phyloP scores from a whole-genome alignment of 192 early-diverging fungal species.

The Ambispora gerdemannii region DNA sequence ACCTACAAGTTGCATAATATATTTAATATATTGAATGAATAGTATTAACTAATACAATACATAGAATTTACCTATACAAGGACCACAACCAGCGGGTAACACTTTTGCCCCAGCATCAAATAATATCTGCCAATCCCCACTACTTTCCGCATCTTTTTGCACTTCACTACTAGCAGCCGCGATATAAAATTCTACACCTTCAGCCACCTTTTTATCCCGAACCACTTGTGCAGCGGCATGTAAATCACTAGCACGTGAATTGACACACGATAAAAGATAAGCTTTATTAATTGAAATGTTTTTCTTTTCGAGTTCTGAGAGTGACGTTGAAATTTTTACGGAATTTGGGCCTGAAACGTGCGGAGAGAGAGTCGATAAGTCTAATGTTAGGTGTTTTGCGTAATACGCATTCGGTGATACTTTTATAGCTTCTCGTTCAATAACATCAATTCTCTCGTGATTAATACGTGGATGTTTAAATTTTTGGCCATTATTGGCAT shows the following conservation, averaged over 20 bases:
- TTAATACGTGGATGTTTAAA: slow-evolving; percentile 61
- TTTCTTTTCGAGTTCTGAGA: slow-evolving; percentile 67
- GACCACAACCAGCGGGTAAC: slow-evolving; percentile 95
- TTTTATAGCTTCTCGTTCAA: slow-evolving; percentile 43
- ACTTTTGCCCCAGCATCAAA: slow-evolving; percentile 84
- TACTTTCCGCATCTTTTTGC: slow-evolving; percentile 75
- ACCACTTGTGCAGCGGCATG: slow-evolving; percentile 82
- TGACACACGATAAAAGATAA: slow-evolving; percentile 94
- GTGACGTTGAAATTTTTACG: slow-evolving; percentile 87
- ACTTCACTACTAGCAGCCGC: slow-evolving; percentile 94
- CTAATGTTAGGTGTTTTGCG: slow-evolving; percentile 81
- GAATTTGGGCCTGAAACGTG: slow-evolving; percentile 93
- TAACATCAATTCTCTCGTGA: slow-evolving; percentile 40
- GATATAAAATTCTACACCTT: slow-evolving; percentile 89
- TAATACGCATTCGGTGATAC: slow-evolving; percentile 68
- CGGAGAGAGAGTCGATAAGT: slow-evolving; percentile 83
- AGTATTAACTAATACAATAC: background rate
- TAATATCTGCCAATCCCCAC: slow-evolving; percentile 86
- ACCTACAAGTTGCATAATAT: slow-evolving; percentile 53
- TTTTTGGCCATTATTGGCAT: slow-evolving; percentile 39
- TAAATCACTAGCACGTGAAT: slow-evolving; percentile 89
- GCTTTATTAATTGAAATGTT: slow-evolving; percentile 90
- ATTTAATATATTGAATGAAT: too few relatives aligned
- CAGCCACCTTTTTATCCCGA: slow-evolving; percentile 66
- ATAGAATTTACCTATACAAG: slow-evolving; percentile 72